Base-by-base conservation (phyloP, 73 alveolate genomes). In the Tetrahymena elliotti region DNA sequence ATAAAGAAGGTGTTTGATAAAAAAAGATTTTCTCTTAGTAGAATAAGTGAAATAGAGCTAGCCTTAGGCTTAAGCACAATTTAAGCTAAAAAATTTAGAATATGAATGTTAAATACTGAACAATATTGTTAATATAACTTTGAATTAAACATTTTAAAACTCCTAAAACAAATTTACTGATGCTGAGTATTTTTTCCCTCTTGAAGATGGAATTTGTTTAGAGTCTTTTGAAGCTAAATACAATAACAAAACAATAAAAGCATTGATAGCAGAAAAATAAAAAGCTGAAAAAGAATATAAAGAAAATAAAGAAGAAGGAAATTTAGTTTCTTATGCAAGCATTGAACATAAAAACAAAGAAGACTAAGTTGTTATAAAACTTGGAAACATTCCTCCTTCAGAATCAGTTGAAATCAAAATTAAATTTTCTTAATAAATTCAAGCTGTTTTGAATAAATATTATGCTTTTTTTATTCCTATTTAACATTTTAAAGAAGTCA, bases 341-440 rank as follows among this genome's bases (percentile, higher is more conserved):
- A 35, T 68, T 24, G 13, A 94, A 83, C 68, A 84, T 31, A 83
- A 93, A n/a, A 33, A 38, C 1, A 9, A 4, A 13, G 84, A 54
- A 15, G 92, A 94, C 2, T n/a, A 84, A 12, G 83, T 84, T 33
- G 36, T 38, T 20, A 92, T 94, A 10, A 94, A 94, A 52, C 24
- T 94, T 15, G 96, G 96, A 41, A 84, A 94, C 3, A 38, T 94
- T 27, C 95, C 95, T 33, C 96, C 95, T 4, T 0, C 84, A 4
- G 33, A 39, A n/a, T 33, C 39, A 53, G 35, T 94, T 24, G 37
- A 41, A 24, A 52, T 94, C 1, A 22, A 24, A 6, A 83, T 84
- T 31, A 52, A 94, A 20, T 94, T 84, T 38, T 84, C 84, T 16
- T 88, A 94, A 35, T 53, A 84, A 3, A 31, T 94, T 52, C 20